phyloP scores from a whole-genome alignment of 106 monocot genomes.

The Dendrobium catenatum region DNA sequence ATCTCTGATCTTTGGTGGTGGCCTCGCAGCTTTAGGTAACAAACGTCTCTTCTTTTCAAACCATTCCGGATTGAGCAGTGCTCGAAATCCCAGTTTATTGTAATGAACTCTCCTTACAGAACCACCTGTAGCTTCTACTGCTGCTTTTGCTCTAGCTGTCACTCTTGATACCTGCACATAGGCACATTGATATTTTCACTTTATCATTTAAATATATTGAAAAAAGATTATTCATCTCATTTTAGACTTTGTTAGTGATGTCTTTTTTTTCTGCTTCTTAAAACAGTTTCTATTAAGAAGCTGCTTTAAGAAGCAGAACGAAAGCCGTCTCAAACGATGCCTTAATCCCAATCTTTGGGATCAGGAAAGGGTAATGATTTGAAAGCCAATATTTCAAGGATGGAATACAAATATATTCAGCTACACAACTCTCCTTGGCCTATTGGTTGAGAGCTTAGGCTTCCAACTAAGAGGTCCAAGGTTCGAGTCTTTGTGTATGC shows the following conservation, averaged over 20 bases:
- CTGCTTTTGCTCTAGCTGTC: conserved; percentile 76
- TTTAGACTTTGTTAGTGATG: no score
- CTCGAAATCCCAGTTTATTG: conserved; percentile 84
- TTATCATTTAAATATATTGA: no score
- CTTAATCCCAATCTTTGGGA: no score
- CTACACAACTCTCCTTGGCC: no score
- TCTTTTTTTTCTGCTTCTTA: no score
- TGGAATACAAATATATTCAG: background rate
- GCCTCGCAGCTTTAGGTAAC: conserved; percentile 75
- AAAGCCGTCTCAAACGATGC: no score
- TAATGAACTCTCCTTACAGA: conserved; percentile 90
- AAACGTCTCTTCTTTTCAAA: conserved; percentile 92
- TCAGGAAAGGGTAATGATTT: background rate
- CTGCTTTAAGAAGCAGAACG: no score
- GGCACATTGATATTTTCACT: background rate
- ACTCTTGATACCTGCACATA: conserved; percentile 67
- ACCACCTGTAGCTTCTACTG: conserved; percentile 87
- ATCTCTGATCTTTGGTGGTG: conserved; percentile 80
- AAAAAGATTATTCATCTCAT: no score
- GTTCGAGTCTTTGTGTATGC: no score
- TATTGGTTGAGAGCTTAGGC: no score
- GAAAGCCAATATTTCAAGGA: background rate
- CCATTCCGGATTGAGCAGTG: conserved; percentile 89
- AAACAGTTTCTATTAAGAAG: no score
- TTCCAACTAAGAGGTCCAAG: no score